Percentiles rank a stretch among this genome's conserved stretches.
phyloP scores from a whole-genome alignment of 495 filamentous ascomycete species.

The Amniculicola lignicola region DNA sequence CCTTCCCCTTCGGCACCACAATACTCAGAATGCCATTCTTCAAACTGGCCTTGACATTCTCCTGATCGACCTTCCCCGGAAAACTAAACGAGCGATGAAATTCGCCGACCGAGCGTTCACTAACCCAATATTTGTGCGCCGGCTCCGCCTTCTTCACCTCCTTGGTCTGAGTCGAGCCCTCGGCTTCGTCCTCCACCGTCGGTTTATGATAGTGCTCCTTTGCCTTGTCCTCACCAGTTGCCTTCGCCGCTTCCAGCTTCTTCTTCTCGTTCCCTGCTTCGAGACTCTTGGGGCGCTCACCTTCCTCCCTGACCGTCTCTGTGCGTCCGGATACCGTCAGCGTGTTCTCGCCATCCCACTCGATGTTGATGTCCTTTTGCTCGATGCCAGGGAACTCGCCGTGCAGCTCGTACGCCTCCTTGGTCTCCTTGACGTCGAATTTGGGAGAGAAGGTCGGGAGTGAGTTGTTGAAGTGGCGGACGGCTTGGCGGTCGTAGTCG shows the following conservation, averaged over 20 bases:
- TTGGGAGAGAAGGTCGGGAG: constrained; percentile 60
- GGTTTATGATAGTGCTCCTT: constrained; percentile 47
- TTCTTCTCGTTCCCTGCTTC: constrained; percentile 26
- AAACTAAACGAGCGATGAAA: constrained; percentile 81
- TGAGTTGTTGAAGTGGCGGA: constrained; percentile 28
- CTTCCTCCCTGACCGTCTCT: constrained; percentile 47
- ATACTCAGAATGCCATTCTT: constrained; percentile 73
- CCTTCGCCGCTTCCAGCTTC: no score
- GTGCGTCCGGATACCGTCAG: constrained; percentile 68
- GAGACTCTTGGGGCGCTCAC: constrained; percentile 42
- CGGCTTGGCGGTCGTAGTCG: constrained; percentile 57
- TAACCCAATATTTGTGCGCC: constrained; percentile 67
- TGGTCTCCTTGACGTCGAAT: constrained; percentile 76
- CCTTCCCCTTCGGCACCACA: constrained; percentile 71
- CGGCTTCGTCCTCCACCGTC: constrained; percentile 64
- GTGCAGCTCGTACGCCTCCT: constrained; percentile 70
- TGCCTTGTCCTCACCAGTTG: not conserved
- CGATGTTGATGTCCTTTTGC: constrained; percentile 72
- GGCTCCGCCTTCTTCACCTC: constrained; percentile 11
- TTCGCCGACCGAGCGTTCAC: constrained; percentile 74
- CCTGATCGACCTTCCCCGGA: constrained; percentile 69
- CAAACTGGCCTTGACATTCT: constrained; percentile 68
- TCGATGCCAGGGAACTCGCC: constrained; percentile 85
- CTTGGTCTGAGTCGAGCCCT: constrained; percentile 27
- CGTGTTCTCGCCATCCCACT: constrained; percentile 78